Evolutionary conservation across 23 red algal genomes (phyloP).

Genomic region (Gracilaria caudata): DNA sequence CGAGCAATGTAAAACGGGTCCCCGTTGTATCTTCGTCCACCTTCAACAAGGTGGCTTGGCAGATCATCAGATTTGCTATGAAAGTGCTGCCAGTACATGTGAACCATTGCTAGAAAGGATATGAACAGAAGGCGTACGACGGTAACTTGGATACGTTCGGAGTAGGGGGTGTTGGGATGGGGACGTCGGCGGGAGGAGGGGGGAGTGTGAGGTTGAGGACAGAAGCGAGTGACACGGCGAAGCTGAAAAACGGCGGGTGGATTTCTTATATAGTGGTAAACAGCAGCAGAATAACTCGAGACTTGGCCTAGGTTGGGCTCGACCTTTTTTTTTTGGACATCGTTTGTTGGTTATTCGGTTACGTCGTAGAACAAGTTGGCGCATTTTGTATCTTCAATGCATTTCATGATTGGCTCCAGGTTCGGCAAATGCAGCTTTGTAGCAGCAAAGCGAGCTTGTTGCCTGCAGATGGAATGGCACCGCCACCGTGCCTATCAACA

Average conservation of each 20-base stretch:
- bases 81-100: not conserved
- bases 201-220: not conserved
- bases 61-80: not conserved
- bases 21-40: constrained; percentile 3
- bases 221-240: not conserved
- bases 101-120: not conserved
- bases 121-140: not conserved
- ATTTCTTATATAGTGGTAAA: not conserved
- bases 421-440: not conserved
- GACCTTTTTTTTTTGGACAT: too few relatives aligned
- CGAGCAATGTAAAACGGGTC: constrained; percentile 14
- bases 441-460: not conserved
- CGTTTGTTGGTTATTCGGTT: too few relatives aligned
- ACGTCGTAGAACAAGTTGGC: not conserved
- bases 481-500: not conserved
- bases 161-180: too few relatives aligned
- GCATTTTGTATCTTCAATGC: not conserved
- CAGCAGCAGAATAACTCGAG: not conserved
- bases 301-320: too few relatives aligned
- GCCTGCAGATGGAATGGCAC: not conserved
- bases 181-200: too few relatives aligned
- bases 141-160: not conserved
- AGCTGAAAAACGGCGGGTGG: not conserved
- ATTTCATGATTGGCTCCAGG: not conserved
- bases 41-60: not conserved